Evolutionary conservation across 75 land plant genomes (phyloP), one percentile per base, ranked within the genome.

Genomic region (Adiantum capillusveneris): DNA sequence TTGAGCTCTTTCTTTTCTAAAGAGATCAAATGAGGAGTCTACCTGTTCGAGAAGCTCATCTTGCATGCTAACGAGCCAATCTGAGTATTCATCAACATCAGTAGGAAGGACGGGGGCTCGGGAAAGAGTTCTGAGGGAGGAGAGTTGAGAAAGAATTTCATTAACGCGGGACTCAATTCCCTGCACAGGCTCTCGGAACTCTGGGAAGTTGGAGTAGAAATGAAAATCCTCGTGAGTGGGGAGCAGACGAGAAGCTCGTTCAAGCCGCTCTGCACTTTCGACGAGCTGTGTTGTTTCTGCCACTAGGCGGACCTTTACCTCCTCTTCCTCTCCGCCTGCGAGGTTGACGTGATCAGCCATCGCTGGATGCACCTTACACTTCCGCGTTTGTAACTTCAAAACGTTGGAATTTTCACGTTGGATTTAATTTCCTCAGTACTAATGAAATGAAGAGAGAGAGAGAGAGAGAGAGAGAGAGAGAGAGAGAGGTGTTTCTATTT

Each of bases 181-280:
- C 11, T 31, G 30, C 0, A 81, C 44, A 3, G 96, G 96, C 24
- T 26, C 22, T 46, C 67, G 76, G 85, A 94, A 94, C 26, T 81
- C 74, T 21, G 45, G 37, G 71, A 94, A 94, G 65, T 83, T 89
- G 63, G 75, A 31, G 73, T 55, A 94, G 79, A 83, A 94, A 53
- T 94, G 98, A 69, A 94, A 94, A 63, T 94, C 95, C 43, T 67
- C 45, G 26, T 65, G 79, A 6, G 74, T 26, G 0, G 98, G 98
- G 30, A 94, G 55, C 18, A 34, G 37, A 34, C 44, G 7, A 34
- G 37, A 34, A 34, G 9, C 37, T 34, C 37, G 37, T 9, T 34
- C 7, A 34, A 34, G 44, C 39, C 51, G 26, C 3, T 28, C 46
- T 22, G 55, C 25, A 0, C 60, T 27, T 20, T 66, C 69, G 37